Percentiles rank a stretch among this genome's conserved stretches.
phyloP scores from a whole-genome alignment of 1,284 basidiomycete species.

The Coniferiporia weirii region DNA sequence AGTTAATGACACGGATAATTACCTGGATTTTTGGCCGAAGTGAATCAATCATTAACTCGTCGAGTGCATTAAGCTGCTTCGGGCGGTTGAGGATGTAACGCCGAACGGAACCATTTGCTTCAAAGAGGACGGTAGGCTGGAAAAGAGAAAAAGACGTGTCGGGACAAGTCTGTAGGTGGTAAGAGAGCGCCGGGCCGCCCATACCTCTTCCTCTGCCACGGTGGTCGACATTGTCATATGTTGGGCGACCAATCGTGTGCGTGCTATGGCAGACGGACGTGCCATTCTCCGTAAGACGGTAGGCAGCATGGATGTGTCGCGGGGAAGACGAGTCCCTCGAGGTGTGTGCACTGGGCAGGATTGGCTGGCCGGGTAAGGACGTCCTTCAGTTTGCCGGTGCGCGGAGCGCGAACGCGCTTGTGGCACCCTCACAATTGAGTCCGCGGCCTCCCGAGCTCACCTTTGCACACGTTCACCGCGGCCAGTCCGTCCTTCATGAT shows the following conservation, averaged over 20 bases:
- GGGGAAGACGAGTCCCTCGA: neutral
- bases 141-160: slow-evolving; percentile 1
- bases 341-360: too few species aligned
- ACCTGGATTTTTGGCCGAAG: slow-evolving; percentile 76
- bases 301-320: slow-evolving; percentile 26
- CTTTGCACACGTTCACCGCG: neutral
- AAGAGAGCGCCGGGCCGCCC: neutral
- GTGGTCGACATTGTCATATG: slow-evolving; percentile 39
- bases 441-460: neutral
- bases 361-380: too few species aligned
- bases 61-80: slow-evolving; percentile 82
- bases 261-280: slow-evolving; percentile 31
- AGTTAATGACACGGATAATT: slow-evolving; percentile 22
- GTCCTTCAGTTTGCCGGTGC: too few species aligned
- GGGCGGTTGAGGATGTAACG: slow-evolving; percentile 81
- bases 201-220: slow-evolving; percentile 7
- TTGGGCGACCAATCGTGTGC: slow-evolving; percentile 49
- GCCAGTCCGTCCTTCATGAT: neutral
- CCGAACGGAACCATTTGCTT: slow-evolving; percentile 58
- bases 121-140: slow-evolving; percentile 62
- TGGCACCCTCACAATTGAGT: neutral
- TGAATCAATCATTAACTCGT: slow-evolving; percentile 75
- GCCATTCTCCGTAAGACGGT: slow-evolving; percentile 29
- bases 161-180: neutral
- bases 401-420: neutral